Percentiles rank a stretch among this genome's conserved stretches.
Conservation (phyloP, 2,329 filamentous ascomycete genomes). For the Aplosporella prunicola region DNA sequence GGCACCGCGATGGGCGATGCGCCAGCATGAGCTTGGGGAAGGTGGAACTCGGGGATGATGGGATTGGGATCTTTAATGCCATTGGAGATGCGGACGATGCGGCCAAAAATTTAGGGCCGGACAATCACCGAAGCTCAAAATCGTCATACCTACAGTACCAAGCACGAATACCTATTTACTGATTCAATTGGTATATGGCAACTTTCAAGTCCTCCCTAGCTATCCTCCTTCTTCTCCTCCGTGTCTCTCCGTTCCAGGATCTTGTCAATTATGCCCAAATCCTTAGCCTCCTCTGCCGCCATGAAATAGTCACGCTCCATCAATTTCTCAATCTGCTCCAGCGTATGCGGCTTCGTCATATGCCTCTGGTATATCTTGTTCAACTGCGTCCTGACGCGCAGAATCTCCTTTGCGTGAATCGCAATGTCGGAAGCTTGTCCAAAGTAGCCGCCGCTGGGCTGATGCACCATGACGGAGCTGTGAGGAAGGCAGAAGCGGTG, state of each 20-base stretch:
- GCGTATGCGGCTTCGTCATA: constrained; percentile 64
- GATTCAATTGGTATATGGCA: no score
- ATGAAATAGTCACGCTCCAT: constrained; percentile 98
- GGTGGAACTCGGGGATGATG: no score
- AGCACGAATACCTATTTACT: no score
- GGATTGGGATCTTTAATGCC: no score
- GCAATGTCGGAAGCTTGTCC: constrained; percentile 73
- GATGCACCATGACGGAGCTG: constrained; percentile 92
- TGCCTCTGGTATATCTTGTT: constrained; percentile 86
- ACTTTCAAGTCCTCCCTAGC: no score
- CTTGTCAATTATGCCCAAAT: constrained; percentile 86
- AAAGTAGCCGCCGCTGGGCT: constrained; percentile 69
- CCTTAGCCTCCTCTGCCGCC: constrained; percentile 76
- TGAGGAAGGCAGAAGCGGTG: constrained; percentile 88
- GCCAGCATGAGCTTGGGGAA: constrained; percentile 3
- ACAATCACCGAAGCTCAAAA: no score
- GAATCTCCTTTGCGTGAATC: constrained; percentile 95
- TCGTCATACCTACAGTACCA: no score
- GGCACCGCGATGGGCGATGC: neutral
- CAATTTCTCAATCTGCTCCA: constrained; percentile 81
- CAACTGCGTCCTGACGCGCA: constrained; percentile 72
- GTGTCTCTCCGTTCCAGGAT: constrained; percentile 59
- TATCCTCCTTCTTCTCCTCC: constrained; percentile 19
- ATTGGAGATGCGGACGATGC: no score
- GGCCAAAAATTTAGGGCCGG: no score